phyloP scores from a whole-genome alignment of 225 moss, liverwort and hornwort genomes.

The Bryoerythrophyllum caledonicum region DNA sequence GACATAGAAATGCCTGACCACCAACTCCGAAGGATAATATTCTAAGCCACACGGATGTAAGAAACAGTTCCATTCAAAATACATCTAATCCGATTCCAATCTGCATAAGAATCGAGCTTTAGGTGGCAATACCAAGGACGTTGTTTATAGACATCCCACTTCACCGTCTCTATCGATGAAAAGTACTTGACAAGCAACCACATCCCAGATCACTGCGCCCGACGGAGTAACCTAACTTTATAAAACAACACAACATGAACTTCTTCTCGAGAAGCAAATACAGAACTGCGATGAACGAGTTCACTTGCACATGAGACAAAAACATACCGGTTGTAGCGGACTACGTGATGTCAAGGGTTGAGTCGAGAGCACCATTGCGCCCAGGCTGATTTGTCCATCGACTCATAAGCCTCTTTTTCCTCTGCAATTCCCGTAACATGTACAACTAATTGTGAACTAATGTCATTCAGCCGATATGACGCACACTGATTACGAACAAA shows the following conservation, averaged over 20 bases:
- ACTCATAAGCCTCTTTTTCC: background rate
- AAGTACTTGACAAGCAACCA: background rate
- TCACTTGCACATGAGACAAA: background rate
- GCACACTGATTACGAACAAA: background rate
- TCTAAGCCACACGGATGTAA: background rate
- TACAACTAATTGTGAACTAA: background rate
- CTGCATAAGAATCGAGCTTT: background rate
- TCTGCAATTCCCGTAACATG: background rate
- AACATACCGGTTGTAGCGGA: background rate
- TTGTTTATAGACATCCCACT: background rate
- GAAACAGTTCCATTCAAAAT: background rate
- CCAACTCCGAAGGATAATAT: background rate
- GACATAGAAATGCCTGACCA: background rate
- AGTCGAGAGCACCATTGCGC: background rate
- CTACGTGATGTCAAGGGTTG: background rate
- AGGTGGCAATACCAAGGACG: background rate
- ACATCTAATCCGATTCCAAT: background rate
- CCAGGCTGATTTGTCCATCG: background rate
- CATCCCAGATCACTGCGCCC: background rate
- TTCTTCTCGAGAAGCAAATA: background rate
- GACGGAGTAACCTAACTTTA: background rate
- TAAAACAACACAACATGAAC: background rate
- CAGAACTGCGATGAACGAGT: background rate
- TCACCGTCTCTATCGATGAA: background rate
- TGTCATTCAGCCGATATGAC: background rate